Conservation (phyloP, 768 basidiomycete genomes). For the Boletus vermiculosoides region DNA sequence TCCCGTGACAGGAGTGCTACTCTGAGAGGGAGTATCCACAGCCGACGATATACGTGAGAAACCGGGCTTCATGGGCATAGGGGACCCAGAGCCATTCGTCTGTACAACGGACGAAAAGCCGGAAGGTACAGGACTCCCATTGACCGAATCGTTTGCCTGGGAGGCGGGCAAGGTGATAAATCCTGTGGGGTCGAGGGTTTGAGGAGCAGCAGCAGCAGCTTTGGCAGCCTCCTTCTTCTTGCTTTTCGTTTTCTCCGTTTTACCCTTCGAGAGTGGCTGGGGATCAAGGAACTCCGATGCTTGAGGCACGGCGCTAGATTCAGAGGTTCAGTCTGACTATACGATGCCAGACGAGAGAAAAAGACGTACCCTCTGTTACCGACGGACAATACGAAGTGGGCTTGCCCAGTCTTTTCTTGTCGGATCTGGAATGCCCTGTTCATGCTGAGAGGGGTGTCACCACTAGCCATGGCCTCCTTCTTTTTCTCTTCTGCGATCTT, state of each 20-base stretch:
- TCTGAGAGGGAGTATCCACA: slow-evolving; percentile 45
- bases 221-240: slow-evolving; percentile 72
- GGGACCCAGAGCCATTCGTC: slow-evolving; percentile 49
- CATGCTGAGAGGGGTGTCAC: slow-evolving; percentile 96
- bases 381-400: slow-evolving; percentile 93
- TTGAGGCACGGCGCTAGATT: slow-evolving; percentile 79
- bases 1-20: slow-evolving; percentile 54
- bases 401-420: slow-evolving; percentile 92
- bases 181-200: slow-evolving; percentile 49
- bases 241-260: slow-evolving; percentile 78
- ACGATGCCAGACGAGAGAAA: background rate
- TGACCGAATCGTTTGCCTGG: slow-evolving; percentile 39
- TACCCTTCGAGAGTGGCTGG: slow-evolving; percentile 78
- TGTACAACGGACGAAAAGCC: slow-evolving; percentile 31
- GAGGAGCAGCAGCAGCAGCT: slow-evolving; percentile 36
- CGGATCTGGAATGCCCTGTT: slow-evolving; percentile 89
- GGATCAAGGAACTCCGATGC: slow-evolving; percentile 76
- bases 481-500: slow-evolving; percentile 98
- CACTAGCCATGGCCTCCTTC: slow-evolving; percentile 88
- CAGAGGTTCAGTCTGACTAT: slow-evolving; percentile 4
- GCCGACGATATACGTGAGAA: slow-evolving; percentile 74
- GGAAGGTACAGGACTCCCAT: slow-evolving; percentile 46
- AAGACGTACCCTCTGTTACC: slow-evolving; percentile 82
- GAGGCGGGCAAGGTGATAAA: slow-evolving; percentile 76
- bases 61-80: slow-evolving; percentile 61